Evolutionary conservation across 2,329 filamentous ascomycete species (phyloP), one percentile per base, ranked within the genome.

Genomic region (Penicillium capsulatum): DNA sequence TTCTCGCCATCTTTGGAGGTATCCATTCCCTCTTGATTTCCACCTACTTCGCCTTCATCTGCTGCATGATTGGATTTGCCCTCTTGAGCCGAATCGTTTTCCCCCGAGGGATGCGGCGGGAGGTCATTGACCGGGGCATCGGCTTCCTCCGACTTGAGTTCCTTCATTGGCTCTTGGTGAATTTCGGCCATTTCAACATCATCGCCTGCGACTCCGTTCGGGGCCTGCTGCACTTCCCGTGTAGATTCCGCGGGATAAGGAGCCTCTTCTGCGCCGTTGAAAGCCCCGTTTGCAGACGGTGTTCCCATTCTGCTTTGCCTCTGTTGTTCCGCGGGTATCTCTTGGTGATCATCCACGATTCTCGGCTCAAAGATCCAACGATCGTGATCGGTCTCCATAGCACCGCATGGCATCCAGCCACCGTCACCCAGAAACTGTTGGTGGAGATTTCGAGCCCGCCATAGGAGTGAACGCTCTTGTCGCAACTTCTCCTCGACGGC

Each of bases 371-470:
- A 73, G 34, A 76, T 61, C 45, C 59, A 62, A 38, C 65, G 62
- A 47, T 79, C 77, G 31, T 71, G 65, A 4, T 64, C 59, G 9
- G 71, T 72, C 44, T 79, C 73, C 14, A 79, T 67, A 24, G 64
- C 55, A 22, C 71, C 76, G 47, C 71, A 72, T 3, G 79, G 77
- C 48, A 77, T 73, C 73, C 77, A 83, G 10, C 70, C 67, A 9
- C 73, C 69, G 53, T 83, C 80, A 7, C 80, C 80, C 32, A 80
- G 67, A 26, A 83, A 73, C 44, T 76, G 70, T 42, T 73, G 70
- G 45, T 80, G 70, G 27, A 83, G 56, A 41, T 72, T 72, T 55
- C 81, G 79, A 14, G 77, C 74, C 37, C 72, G 73, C 67, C 73
- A 76, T 17, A 82, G 65, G 7, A 72, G 68, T 43, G 71, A 67